Evolutionary conservation across 257 asterid species (phyloP), one percentile per base, ranked within the genome.

Genomic region (Paraleonurus japonicus): DNA sequence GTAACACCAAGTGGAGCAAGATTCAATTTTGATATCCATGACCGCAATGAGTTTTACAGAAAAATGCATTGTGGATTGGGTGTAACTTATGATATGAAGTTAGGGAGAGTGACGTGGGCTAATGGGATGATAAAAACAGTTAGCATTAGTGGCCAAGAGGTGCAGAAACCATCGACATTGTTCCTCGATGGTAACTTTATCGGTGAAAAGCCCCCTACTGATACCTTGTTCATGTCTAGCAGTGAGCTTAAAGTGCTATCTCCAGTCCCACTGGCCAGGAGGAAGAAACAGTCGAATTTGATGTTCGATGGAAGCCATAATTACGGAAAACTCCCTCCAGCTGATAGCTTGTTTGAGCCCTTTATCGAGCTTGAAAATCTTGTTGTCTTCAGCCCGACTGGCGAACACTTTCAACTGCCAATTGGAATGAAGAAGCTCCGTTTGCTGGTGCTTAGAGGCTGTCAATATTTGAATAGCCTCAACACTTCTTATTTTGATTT

Each of bases 361-460:
- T 27, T 51, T 27, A 51, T 5, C 7, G 27, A 54, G 5, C 75
- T 76, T 30, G 69, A 75, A 53, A 39, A 62, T 61, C 78, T 81
- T 24, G 84, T 76, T 27, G 58, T 76, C 50, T 74, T 70, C 45
- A 26, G 81, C 27, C 86, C 89, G 24, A 78, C 79, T 2, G n/a
- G 28, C 53, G 73, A 75, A 11, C 64, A 69, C n/a, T 68, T 84
- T n/a, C 73, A 79, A 12, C 74, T 67, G 6, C 67, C 77, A 17
- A 4, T 73, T 5, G 23, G 67, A 39, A 55, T 65, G 78, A 6
- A 1, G 27, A 62, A 71, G 11, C 81, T 76, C 66, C 81, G 70
- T 33, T 26, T 81, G 16, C 79, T 84, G 7, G 81, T 80, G 70
- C 81, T 84, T 2, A 51, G 89, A 75, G 83, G 83, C 13, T 81